Base-by-base conservation (phyloP, 1,284 basidiomycete species). In the Ceratobasidium sp. region DNA sequence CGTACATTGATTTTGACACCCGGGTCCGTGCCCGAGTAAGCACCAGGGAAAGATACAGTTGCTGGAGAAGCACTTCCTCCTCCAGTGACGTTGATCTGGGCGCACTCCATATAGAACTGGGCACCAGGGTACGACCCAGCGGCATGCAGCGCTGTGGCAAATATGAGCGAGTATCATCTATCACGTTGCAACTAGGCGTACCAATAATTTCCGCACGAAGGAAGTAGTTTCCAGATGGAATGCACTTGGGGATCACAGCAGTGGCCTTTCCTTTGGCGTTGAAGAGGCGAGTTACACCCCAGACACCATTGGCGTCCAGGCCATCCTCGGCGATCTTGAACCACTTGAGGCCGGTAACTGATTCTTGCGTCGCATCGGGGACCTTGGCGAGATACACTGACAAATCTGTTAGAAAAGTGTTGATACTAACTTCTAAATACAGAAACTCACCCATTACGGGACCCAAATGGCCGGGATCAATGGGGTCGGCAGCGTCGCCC, bases 41-140 rank as follows among this genome's bases (percentile, higher is more conserved):
- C 87, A 11, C 90, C 90, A 0, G 91, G 90, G 73, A 92, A 82
- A 13, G 77, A 80, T 18, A 90, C 89, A 41, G 87, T 84, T 72
- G 87, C 85, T 8, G 73, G 75, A 5, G 61, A 66, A 2, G 72
- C 57, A 21, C 47, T 70, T 38, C 72, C 72, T 16, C 74, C 74
- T 23, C 74, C 74, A 32, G 74, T 75, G 28, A 75, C 69, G 38
- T 70, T 73, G 54, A 75, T 71, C 43, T 75, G 74, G 9, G 74
- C 74, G 21, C 74, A 75, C 26, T 59, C 67, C 55, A 70, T 70
- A 28, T 70, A 70, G 55, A 70, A 54, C 21, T 70, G 67, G 26
- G 67, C 67, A 23, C 67, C 67, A 16, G 67, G 67, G 28, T 70
- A 70, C 16, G 44, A 38, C 4, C 54, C 14, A n/a, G 67, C 67